Evolutionary conservation across 805 yeast genomes (phyloP).

Genomic region (Saccharomycopsis sp.): DNA sequence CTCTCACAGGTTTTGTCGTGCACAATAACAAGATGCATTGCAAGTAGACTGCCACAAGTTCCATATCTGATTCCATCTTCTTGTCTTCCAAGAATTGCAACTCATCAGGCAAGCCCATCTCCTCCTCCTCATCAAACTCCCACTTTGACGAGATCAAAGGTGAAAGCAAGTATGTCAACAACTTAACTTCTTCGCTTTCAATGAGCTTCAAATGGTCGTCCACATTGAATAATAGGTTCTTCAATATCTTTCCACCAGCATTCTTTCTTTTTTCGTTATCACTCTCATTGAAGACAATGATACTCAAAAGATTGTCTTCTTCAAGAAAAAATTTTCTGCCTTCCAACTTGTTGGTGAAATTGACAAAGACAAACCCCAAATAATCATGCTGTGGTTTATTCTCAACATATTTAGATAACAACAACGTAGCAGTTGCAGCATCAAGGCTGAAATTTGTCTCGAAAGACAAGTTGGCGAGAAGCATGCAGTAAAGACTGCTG

Average conservation of each 20-base stretch:
- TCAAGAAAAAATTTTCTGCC: slow-evolving; percentile 74
- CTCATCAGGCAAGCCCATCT: slow-evolving; percentile 81
- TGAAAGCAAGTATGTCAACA: slow-evolving; percentile 71
- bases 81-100: slow-evolving; percentile 71
- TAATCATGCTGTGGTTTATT: slow-evolving; percentile 71
- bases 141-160: slow-evolving; percentile 73
- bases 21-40: slow-evolving; percentile 75
- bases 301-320: slow-evolving; percentile 74
- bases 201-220: slow-evolving; percentile 54
- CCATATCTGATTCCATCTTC: slow-evolving; percentile 63
- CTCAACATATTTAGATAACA: slow-evolving; percentile 83
- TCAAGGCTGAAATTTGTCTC: slow-evolving; percentile 31
- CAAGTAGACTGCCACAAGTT: slow-evolving; percentile 60
- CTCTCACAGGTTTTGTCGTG: slow-evolving; percentile 67
- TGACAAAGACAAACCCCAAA: slow-evolving; percentile 82
- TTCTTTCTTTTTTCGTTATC: slow-evolving; percentile 75
- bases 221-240: slow-evolving; percentile 78
- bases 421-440: slow-evolving; percentile 56
- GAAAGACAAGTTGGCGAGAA: slow-evolving; percentile 80
- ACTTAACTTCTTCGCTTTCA: slow-evolving; percentile 52
- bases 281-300: slow-evolving; percentile 66
- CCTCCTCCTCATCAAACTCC: slow-evolving; percentile 73
- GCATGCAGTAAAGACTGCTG: slow-evolving; percentile 76
- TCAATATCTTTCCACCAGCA: slow-evolving; percentile 88
- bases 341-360: slow-evolving; percentile 62